A percentile compares a stretch with the other conserved stretches of the same genome.
Evolutionary conservation across 2,329 filamentous ascomycete genomes (phyloP).

Genomic region (Fusarium dlaminii): DNA sequence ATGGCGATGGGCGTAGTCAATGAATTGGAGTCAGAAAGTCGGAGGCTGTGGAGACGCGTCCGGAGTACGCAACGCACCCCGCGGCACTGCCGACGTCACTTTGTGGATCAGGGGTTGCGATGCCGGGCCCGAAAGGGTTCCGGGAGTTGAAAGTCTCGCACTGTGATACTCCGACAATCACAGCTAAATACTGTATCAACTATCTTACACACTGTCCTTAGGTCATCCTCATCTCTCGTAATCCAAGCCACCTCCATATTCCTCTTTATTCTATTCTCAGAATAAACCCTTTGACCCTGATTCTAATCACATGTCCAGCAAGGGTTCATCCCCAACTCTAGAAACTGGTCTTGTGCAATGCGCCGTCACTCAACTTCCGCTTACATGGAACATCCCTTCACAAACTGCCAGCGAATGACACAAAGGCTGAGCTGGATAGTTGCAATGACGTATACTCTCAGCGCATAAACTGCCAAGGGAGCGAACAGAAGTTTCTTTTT

Average conservation of each 20-base stretch:
- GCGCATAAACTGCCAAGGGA: conserved; percentile 26
- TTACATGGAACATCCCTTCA: conserved; percentile 24
- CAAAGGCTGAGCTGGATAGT: conserved; percentile 7
- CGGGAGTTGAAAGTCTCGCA: background rate
- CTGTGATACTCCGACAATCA: background rate
- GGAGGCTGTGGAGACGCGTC: conserved; percentile 34
- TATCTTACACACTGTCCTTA: conserved; percentile 1
- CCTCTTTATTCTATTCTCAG: conserved; percentile 28
- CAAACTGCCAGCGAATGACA: conserved; percentile 2
- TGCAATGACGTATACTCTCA: conserved; percentile 17
- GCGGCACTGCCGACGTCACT: conserved; percentile 40
- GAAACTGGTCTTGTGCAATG: conserved; percentile 10
- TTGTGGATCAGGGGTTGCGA: conserved; percentile 27
- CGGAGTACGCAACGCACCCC: conserved; percentile 8
- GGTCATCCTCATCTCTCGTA: conserved; percentile 14
- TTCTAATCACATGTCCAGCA: conserved; percentile 15
- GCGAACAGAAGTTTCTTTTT: background rate
- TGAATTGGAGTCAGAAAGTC: conserved; percentile 1
- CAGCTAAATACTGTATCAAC: background rate
- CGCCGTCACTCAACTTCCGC: conserved; percentile 6
- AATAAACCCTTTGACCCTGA: conserved; percentile 3
- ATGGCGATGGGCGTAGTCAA: background rate
- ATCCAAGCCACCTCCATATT: conserved; percentile 20
- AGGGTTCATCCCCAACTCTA: background rate
- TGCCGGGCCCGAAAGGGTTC: conserved; percentile 12